phyloP scores from a whole-genome alignment of 164 flowering plant genomes.

The Vitis riparia region DNA sequence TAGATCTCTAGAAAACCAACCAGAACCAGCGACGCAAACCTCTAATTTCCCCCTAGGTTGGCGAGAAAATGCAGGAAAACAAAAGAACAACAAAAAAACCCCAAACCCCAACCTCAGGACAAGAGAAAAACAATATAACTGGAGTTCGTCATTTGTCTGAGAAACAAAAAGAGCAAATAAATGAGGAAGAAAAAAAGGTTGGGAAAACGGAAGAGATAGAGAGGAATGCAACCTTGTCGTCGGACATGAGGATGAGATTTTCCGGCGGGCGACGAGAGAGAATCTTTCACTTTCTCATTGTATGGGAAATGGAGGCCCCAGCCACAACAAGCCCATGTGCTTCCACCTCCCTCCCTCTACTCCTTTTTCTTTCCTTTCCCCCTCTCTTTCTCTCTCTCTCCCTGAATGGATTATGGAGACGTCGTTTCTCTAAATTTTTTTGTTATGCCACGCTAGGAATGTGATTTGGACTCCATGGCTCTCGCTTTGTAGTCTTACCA shows the following conservation, averaged over 20 bases:
- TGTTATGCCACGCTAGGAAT: no score
- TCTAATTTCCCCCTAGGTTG: no score
- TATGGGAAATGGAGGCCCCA: constrained; percentile 10
- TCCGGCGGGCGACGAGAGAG: not conserved
- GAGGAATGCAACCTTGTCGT: constrained; percentile 13
- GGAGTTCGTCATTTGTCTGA: no score
- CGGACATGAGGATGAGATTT: constrained; percentile 4
- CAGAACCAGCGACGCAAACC: no score
- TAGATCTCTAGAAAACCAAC: no score
- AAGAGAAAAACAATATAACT: no score
- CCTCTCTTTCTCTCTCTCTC: constrained; percentile 7
- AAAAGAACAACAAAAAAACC: not conserved
- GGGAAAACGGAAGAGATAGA: not conserved
- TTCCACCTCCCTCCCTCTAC: constrained; percentile 17
- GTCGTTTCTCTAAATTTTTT: no score
- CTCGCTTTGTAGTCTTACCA: no score
- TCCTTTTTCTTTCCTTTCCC: constrained; percentile 1
- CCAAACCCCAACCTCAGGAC: not conserved
- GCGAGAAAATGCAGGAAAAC: not conserved
- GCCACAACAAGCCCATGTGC: constrained; percentile 35
- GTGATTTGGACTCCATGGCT: no score
- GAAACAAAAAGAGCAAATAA: not conserved
- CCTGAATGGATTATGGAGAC: not conserved
- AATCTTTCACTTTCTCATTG: not conserved
- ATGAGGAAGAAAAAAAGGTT: not conserved